Base-by-base conservation (phyloP, 805 yeast species). In the Teunomyces barrocoloradensis region DNA sequence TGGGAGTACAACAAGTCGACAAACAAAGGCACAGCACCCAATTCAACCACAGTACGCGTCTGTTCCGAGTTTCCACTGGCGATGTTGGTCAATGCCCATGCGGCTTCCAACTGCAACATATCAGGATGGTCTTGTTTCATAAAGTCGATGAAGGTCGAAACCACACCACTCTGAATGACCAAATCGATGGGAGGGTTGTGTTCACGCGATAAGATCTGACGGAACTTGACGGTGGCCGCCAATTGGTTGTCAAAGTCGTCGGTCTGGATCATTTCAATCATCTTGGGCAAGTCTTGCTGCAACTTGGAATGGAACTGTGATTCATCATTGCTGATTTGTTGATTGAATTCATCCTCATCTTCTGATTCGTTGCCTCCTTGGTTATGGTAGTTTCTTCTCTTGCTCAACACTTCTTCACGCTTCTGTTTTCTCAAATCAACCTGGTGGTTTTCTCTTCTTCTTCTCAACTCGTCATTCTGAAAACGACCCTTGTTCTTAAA, bases 81-180 rank as follows among this genome's bases (percentile, higher is more conserved):
- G 66, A 94, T 92, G 66, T 94, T 94, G 43, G 99, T 94, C 57
- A 94, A 79, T n/a, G 98, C 98, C 99, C 99, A 94, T 6, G 99
- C 97, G 10, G 98, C 96, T 74, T 94, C 99, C 59, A 94, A 81
- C 71, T 92, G 98, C 59, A 94, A 78, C 77, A 87, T 82, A 60
- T 88, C 90, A 3, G 91, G 88, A 56, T 88, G 90, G 45, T 80
- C 75, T 30, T 62, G 63, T 50, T 75, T 73, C 90, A 94, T 86
- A 59, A 91, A 89, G 58, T 80, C 84, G 46, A 94, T 97, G 65
- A 94, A 80, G 45, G 84, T 84, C 49, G 97, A 96, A 45, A 94
- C 94, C 29, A 92, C 97, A 40, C 98, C 98, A 45, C 91, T 79
- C 64, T 88, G 87, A 54, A 94, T 91, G 30, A 94, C 98, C 51